Base-by-base conservation (phyloP, 176 grass and related monocot genomes). In the Triticum urartu region DNA sequence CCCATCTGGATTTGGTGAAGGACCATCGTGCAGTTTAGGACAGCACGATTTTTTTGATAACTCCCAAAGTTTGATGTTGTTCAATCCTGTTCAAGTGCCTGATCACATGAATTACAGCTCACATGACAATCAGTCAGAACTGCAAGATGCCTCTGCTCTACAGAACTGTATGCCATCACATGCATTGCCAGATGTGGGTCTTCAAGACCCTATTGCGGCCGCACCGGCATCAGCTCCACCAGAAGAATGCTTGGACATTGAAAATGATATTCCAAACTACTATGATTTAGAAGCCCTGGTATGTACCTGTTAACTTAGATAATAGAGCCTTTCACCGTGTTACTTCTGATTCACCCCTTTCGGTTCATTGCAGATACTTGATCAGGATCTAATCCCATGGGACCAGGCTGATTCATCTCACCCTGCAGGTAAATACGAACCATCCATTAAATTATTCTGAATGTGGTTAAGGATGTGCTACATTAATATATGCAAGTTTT, bases 231-330 rank as follows among this genome's bases (percentile, higher is more conserved):
- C 93, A 83, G 68, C 52, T 79, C 93, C 88, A 83, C 85, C 81
- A 79, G 85, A 90, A 87, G 73, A 90, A 90, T 62, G 45, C 69
- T 92, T 75, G 86, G 93, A 86, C 39, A 69, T 60, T 89, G 93
- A 90, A 80, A 84, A 84, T 17, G 90, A 94, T 66, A 66, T 92
- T 76, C 90, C 93, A 65, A 90, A 85, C 70, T 94, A 86, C 65
- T 90, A 89, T 59, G 90, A 94, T 80, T 20, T 94, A 77, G 93
- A 94, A 86, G 82, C 90, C 79, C 74, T 94, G 93, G 93, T 94
- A 94, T 81, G 81, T 24, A 75, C 78, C 43, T 76, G 79, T 71
- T 88, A 45, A 15, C 77, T 75, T 45, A 73, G n/a, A n/a, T 79
- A 74, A 35, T 25, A 22, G 70, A 76, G 32, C 25, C 3, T 87